Evolutionary conservation across 1,139 yeast species (phyloP), one percentile per base, ranked within the genome.

Genomic region (Blastobotrys apis): DNA sequence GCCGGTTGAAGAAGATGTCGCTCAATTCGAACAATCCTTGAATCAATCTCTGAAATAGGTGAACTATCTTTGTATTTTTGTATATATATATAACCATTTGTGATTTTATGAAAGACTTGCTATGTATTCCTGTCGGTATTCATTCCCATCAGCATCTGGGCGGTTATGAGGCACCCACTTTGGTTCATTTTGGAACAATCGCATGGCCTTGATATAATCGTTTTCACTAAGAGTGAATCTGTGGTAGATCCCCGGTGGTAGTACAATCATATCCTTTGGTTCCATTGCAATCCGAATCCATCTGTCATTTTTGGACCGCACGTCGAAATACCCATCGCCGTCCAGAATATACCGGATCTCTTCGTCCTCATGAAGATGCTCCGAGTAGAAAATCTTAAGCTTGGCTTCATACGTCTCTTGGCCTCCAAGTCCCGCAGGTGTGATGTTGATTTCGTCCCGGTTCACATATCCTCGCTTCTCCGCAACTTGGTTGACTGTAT

Each of bases 341-440:
- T 84, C 96, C 25, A 84, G 63, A 47, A 88, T 78, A 66, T 88
- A 90, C 53, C 98, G 73, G 62, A 92, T 92, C 69, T 92, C 98
- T 66, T 92, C 98, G 63, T 92, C 98, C 63, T 92, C 97, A 63
- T 92, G 98, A 53, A 86, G 72, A 65, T 92, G 98, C 63, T 92
- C 97, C 40, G 77, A 72, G 68, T 83, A 87, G 65, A 90, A 90
- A 44, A 67, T 74, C 50, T 75, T 69, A 67, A 90, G 74, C 64
- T 87, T 86, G 47, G 69, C 71, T 52, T 78, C 73, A 58, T 84
- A 78, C 0, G 78, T 81, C 32, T 75, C 73, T 43, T 81, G 81
- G 37, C 83, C 80, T 5, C 82, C 81, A 59, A 88, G 78, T 0
- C 82, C 72, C 6, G 67, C 77, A 36, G 79, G 75, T 27, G 79